A percentile compares a stretch with the other conserved stretches of the same genome.
Conservation (phyloP, 202 grass and related monocot species). For the Bolboschoenoplectus hybrid region DNA sequence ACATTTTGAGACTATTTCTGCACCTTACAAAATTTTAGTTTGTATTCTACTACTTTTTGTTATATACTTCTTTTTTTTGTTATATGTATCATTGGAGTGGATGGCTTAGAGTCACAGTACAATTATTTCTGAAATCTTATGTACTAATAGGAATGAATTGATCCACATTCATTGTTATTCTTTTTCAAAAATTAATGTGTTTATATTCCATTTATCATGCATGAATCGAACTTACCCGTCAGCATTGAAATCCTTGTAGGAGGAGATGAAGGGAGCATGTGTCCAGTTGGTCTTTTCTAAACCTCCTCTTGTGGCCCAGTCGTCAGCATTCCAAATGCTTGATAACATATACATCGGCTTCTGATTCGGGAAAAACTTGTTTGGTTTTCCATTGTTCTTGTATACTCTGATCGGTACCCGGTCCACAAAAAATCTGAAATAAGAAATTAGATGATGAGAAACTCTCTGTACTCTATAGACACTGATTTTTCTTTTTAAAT, state of each 20-base stretch:
- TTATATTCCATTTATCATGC: neutral
- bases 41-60: neutral
- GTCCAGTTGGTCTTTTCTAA: slow-evolving; percentile 96
- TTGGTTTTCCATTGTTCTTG: slow-evolving; percentile 68
- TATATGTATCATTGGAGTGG: neutral
- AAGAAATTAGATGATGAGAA: neutral
- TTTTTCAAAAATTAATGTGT: neutral
- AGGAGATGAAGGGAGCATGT: slow-evolving; percentile 77
- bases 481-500: neutral
- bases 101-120: neutral
- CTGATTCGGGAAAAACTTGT: slow-evolving; percentile 69
- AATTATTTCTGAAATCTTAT: neutral
- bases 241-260: slow-evolving; percentile 87
- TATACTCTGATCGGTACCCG: slow-evolving; percentile 81
- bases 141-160: neutral
- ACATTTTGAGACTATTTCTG: neutral
- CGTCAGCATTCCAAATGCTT: slow-evolving; percentile 99
- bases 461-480: neutral
- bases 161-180: neutral
- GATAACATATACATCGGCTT: slow-evolving; percentile 99
- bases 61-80: neutral
- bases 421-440: slow-evolving; percentile 87
- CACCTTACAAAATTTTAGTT: neutral
- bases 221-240: slow-evolving; percentile 42
- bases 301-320: slow-evolving; percentile 90